A percentile compares a stretch with the other conserved stretches of the same genome.
Conservation (phyloP, 768 basidiomycete species). For the Hericium coralloides region DNA sequence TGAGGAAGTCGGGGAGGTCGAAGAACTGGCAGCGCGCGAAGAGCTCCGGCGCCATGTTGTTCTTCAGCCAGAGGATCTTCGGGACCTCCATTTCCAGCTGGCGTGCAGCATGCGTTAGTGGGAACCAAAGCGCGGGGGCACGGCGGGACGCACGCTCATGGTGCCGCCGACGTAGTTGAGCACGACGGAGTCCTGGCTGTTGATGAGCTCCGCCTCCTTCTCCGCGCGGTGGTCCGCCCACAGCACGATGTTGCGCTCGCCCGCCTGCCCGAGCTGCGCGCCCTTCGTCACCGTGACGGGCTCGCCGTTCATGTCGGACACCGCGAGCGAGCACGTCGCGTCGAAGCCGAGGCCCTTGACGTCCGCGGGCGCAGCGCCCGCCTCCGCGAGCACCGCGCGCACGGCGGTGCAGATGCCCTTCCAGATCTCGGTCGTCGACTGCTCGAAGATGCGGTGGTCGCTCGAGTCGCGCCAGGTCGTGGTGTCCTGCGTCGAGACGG, state of each 20-base stretch:
- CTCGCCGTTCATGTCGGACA: constrained; percentile 62
- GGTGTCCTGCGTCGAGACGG: constrained; percentile 77
- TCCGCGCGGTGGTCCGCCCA: constrained; percentile 98
- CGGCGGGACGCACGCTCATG: constrained; percentile 68
- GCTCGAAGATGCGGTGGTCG: constrained; percentile 94
- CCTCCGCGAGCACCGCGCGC: constrained; percentile 49
- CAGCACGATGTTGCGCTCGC: constrained; percentile 81
- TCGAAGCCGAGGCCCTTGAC: constrained; percentile 92
- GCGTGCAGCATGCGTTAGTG: background rate
- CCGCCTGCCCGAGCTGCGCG: constrained; percentile 46
- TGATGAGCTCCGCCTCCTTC: constrained; percentile 86
- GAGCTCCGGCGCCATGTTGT: constrained; percentile 60
- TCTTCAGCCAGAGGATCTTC: constrained; percentile 95
- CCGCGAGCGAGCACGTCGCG: constrained; percentile 94
- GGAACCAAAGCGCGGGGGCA: background rate
- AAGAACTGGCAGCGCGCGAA: constrained; percentile 79
- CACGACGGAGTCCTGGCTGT: constrained; percentile 73
- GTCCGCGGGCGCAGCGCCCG: constrained; percentile 42
- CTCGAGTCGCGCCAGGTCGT: constrained; percentile 74
- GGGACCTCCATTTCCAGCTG: constrained; percentile 98
- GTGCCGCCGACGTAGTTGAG: constrained; percentile 93
- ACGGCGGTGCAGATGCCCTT: constrained; percentile 51
- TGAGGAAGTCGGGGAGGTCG: constrained; percentile 93
- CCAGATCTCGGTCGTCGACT: constrained; percentile 90
- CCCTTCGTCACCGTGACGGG: constrained; percentile 73